Evolutionary conservation across 2,329 filamentous ascomycete species (phyloP), one percentile per base, ranked within the genome.

Genomic region (Paraconiothyrium sp.): DNA sequence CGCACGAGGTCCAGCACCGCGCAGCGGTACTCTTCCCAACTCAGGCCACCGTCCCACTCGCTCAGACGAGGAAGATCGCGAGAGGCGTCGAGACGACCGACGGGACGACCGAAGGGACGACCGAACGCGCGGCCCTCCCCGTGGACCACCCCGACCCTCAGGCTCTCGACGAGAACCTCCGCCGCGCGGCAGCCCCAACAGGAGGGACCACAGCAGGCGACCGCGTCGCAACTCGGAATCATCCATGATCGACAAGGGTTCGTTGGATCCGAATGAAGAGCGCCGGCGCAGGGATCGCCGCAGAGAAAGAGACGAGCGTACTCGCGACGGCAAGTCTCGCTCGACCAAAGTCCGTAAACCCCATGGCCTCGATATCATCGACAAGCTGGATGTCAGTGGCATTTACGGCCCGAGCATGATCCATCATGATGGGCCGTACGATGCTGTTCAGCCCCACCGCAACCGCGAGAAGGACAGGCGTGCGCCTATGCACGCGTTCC

Each of bases 341-440:
- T 66, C 71, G 9, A 68, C 71, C 52, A 71, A 72, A 65, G 73
- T 79, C 37, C 76, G 72, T 72, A 80, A 78, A 69, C 81, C 81
- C 14, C 77, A 81, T 54, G 81, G 85, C 35, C 79, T 98, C 67
- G 95, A 99, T 77, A 87, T 98, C 49, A 98, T 99, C 72, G 95
- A 99, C 81, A 94, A 97, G 78, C 84, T 99, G 67, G 95, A 98
- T 82, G 94, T 95, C 65, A 97, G 94, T 4, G 94, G 94, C 77
- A 96, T 98, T 70, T 97, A 97, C 75, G 94, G 95, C 60, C 92
- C 91, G 72, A 94, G 94, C 80, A 83, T 97, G 69, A 97, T 98
- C 80, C 95, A 99, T 73, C 95, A 99, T 75, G 95, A 98, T 73
- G 95, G 95, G 0, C 95, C 95, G 4, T 99, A 97, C 72, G 95